Evolutionary conservation across 345 rosid genomes (phyloP).

Genomic region (Rhodamnia argentea): DNA sequence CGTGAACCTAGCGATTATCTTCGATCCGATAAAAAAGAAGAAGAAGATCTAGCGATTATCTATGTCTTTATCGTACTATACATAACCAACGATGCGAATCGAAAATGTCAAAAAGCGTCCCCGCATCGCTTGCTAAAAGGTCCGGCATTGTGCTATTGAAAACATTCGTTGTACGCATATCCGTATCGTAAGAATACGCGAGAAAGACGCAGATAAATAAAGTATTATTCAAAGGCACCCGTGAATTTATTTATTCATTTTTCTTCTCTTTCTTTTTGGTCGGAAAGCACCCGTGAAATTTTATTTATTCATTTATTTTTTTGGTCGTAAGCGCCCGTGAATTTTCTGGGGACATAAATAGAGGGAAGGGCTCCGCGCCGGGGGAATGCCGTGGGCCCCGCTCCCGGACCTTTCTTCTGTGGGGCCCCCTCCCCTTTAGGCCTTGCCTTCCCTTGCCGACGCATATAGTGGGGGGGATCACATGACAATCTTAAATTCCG

Average conservation of each 20-base stretch:
- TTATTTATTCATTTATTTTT: too few relatives aligned
- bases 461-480: not conserved
- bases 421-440: not conserved
- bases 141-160: not conserved
- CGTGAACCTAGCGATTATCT: not conserved
- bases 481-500: not conserved
- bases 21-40: too few relatives aligned
- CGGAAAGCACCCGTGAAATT: too few relatives aligned
- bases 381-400: too few relatives aligned
- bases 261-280: too few relatives aligned
- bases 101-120: not conserved
- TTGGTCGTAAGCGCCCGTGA: too few relatives aligned
- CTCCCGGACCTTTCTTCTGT: not conserved
- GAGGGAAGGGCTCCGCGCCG: not conserved
- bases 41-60: not conserved
- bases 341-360: too few relatives aligned
- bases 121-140: not conserved
- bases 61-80: fast-evolving
- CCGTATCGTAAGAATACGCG: fast-evolving
- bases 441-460: not conserved
- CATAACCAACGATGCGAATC: not conserved
- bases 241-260: too few relatives aligned
- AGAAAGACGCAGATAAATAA: not conserved
- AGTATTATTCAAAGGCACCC: not conserved
- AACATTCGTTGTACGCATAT: not conserved